Evolutionary conservation across 768 basidiomycete species (phyloP).

Genomic region (Hydnomerulius pinastri): DNA sequence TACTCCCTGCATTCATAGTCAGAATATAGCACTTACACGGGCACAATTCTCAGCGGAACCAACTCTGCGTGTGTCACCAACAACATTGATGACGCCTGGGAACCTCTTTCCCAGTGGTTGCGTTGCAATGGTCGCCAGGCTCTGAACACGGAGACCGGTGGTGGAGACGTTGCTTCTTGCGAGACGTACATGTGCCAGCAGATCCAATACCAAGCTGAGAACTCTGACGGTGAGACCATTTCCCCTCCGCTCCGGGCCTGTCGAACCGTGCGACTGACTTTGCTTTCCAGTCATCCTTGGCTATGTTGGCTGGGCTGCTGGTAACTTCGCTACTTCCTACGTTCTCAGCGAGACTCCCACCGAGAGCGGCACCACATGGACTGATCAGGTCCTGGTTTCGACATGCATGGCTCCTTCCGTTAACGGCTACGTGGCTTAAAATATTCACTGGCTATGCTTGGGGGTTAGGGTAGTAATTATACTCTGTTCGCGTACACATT

Average conservation of each 20-base stretch:
- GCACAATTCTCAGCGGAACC: constrained; percentile 1
- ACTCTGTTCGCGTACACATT: too few relatives aligned
- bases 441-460: too few relatives aligned
- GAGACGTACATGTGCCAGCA: constrained; percentile 28
- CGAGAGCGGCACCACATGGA: constrained; percentile 2
- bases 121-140: constrained; percentile 51
- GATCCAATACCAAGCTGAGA: constrained; percentile 9
- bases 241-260: background rate
- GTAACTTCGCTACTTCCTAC: constrained; percentile 6
- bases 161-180: constrained; percentile 51
- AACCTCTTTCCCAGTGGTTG: constrained; percentile 47
- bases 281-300: constrained; percentile 9
- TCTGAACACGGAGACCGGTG: constrained; percentile 60
- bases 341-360: constrained; percentile 12
- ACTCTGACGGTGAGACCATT: constrained; percentile 17
- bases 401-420: constrained; percentile 12
- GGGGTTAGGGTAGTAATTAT: too few relatives aligned
- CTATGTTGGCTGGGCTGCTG: constrained; percentile 13
- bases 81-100: constrained; percentile 34
- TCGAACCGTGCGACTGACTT: background rate
- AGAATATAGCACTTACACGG: background rate
- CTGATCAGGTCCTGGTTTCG: constrained; percentile 4
- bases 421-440: constrained; percentile 1
- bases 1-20: background rate
- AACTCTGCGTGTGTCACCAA: constrained; percentile 4